phyloP scores from a whole-genome alignment of 2,329 filamentous ascomycete genomes.

The Calonectria honghensis region DNA sequence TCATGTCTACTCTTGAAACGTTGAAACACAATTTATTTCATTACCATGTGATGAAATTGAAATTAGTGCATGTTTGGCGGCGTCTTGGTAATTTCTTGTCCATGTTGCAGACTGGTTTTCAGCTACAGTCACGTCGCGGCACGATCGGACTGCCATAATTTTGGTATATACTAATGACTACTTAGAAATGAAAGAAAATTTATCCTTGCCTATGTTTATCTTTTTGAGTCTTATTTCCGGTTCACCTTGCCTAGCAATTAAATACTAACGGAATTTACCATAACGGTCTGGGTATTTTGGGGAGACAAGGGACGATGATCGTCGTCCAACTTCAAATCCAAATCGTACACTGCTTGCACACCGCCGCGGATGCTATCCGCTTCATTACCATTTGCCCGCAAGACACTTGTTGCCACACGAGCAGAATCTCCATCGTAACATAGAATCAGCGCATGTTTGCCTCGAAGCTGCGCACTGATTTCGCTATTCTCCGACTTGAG shows the following conservation, averaged over 20 bases:
- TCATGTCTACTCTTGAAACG: neutral
- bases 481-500: neutral
- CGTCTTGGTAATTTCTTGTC: neutral
- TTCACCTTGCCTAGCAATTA: neutral
- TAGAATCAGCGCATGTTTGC: neutral
- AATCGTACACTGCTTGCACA: neutral
- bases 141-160: neutral
- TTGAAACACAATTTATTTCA: neutral
- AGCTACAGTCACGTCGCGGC: neutral
- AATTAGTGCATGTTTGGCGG: neutral
- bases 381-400: slow-evolving; percentile 7
- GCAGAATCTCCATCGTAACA: slow-evolving; percentile 18
- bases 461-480: neutral
- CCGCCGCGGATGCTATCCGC: slow-evolving; percentile 23
- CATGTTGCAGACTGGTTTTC: neutral
- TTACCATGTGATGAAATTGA: neutral
- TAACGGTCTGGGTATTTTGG: neutral
- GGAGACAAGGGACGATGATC: neutral
- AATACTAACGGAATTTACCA: slow-evolving; percentile 12
- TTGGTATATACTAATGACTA: neutral
- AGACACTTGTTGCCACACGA: slow-evolving; percentile 1
- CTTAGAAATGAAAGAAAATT: neutral
- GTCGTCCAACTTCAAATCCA: slow-evolving; percentile 13
- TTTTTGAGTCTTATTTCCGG: neutral
- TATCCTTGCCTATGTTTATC: neutral